Base-by-base conservation (phyloP, 2,329 filamentous ascomycete genomes). In the Leptoxyphium fumago region DNA sequence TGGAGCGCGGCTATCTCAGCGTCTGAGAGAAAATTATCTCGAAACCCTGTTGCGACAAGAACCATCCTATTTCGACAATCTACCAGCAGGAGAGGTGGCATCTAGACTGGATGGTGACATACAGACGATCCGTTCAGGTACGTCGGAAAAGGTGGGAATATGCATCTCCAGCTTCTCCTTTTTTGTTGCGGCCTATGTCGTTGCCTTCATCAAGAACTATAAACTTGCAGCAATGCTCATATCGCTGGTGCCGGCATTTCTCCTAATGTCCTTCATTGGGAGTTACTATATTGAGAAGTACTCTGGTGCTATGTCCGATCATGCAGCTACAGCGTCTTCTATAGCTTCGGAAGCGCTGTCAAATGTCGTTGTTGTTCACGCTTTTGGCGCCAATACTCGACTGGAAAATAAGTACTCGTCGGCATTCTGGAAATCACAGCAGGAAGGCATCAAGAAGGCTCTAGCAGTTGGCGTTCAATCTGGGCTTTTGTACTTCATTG, bases 61-160 rank as follows among this genome's bases (percentile, higher is more conserved):
- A 39, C 72, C 82, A 39, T 73, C 79, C 42, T 77, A 78, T 29
- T 72, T 82, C 34, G 79, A 83, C 57, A 75, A 74, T 11, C 57
- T 61, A 2, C 59, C 61, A 2, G 52, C 75, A 0, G 77, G 77
- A 2, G 64, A 71, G 17, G 73, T 75, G 0, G 75, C 76, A 0
- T 69, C 68, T 11, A 77, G 76, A 26, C 79, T 81, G 48, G 80
- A 77, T 0, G 70, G 73, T 1, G 75, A 58, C 41, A 50, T 47
- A 17, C 56, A 60, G 43, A 46, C 50, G 2, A 50, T 63, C 17
- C 55, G 62, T 18, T 45, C 51, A 13, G 61, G 58, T 9, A 59
- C 62, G 41, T 55, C 57, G 8, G 57, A 61, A 29, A 62, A 62
- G 43, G 49, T 63, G 6, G 50, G 47, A 10, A 49, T 59, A 11